Conservation (phyloP, 208 protist species). For the Wallacemonas sp. region DNA sequence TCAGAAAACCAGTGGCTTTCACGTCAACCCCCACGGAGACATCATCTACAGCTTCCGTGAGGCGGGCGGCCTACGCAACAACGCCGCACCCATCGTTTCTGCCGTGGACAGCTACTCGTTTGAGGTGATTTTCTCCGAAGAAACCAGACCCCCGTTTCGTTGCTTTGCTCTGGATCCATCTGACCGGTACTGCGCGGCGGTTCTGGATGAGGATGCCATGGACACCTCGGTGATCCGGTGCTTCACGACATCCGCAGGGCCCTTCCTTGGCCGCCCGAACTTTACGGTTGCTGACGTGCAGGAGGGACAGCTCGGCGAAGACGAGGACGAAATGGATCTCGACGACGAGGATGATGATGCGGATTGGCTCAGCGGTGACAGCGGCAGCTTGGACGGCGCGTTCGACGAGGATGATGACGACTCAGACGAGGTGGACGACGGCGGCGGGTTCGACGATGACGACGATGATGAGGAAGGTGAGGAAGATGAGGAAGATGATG, state of each 20-base stretch:
- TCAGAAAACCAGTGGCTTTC: conserved; percentile 76
- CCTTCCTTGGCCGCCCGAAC: conserved; percentile 52
- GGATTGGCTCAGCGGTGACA: conserved; percentile 22
- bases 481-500: conserved; percentile 25
- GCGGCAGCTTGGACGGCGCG: neutral
- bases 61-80: conserved; percentile 35
- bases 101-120: conserved; percentile 81
- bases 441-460: conserved; percentile 11
- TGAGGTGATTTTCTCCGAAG: conserved; percentile 78
- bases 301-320: conserved; percentile 20
- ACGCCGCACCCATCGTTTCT: conserved; percentile 56
- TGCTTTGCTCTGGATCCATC: conserved; percentile 83
- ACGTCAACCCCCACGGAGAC: conserved; percentile 41
- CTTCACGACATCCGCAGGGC: conserved; percentile 81
- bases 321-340: conserved; percentile 35
- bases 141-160: conserved; percentile 70
- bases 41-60: conserved; percentile 86
- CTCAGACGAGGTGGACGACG: conserved; percentile 33
- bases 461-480: conserved; percentile 29
- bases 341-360: conserved; percentile 49
- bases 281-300: conserved; percentile 62
- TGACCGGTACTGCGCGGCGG: conserved; percentile 82
- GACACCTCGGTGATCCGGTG: conserved; percentile 62
- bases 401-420: conserved; percentile 33
- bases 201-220: conserved; percentile 60